Conservation (phyloP, 306 rosid genomes). For the Acacia melanoxylon region DNA sequence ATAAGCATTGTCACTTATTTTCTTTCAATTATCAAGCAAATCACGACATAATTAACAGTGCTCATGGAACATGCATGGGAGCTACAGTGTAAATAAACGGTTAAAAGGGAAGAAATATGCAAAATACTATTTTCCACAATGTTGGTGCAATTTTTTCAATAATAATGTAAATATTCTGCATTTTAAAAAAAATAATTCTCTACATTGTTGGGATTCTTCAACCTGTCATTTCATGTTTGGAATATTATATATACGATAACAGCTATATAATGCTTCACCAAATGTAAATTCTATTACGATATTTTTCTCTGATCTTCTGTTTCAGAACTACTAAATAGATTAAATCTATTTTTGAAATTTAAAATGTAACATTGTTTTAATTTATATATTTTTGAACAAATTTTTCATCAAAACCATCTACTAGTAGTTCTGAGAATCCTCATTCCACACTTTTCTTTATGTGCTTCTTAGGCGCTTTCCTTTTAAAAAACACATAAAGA, state of each 20-base stretch:
- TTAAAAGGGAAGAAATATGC: constrained; percentile 29
- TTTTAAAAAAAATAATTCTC: constrained; percentile 7
- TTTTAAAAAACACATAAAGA: too few species aligned
- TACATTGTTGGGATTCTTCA: constrained; percentile 31
- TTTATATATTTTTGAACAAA: background rate
- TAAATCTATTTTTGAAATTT: background rate
- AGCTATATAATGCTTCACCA: background rate
- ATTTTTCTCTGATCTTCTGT: background rate
- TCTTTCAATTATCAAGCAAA: too few species aligned
- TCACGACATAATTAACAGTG: constrained; percentile 40
- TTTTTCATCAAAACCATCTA: too few species aligned
- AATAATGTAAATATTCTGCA: constrained; percentile 16
- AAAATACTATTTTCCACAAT: background rate
- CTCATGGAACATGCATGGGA: constrained; percentile 21
- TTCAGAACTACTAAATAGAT: too few species aligned
- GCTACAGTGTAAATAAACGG: background rate
- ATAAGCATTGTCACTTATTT: too few species aligned
- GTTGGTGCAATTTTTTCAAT: background rate
- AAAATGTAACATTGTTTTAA: background rate
- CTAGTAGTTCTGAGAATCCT: too few species aligned
- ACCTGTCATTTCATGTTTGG: background rate
- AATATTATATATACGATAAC: background rate
- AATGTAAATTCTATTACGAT: background rate
- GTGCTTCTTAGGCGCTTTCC: too few species aligned
- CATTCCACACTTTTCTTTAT: too few species aligned